Percentiles rank a stretch among this genome's conserved stretches.
These are phyloP conservation scores for Boletus vinaceobasis DNA, from an alignment of 768 basidiomycete genomes.

Conservation along the genomic window DNA sequence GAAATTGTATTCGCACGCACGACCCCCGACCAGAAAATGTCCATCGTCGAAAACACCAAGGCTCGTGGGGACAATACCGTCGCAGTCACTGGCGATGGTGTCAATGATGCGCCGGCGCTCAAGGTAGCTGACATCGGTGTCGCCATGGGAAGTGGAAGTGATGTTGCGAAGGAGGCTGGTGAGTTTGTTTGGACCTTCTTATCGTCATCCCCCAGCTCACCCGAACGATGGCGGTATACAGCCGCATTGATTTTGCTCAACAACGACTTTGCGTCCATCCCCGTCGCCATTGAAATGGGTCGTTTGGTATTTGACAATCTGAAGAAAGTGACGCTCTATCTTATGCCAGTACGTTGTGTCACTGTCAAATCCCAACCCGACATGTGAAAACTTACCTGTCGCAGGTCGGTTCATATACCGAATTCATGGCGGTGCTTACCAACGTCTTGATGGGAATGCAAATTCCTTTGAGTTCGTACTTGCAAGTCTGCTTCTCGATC, in stretches of 20 bases:
- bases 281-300: conserved; percentile 56
- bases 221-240: conserved; percentile 1
- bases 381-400: background rate
- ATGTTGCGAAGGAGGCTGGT: conserved; percentile 55
- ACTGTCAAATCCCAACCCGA: background rate
- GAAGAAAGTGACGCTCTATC: conserved; percentile 47
- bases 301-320: conserved; percentile 59
- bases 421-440: conserved; percentile 53
- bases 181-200: conserved; percentile 15
- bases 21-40: conserved; percentile 55
- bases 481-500: conserved; percentile 56
- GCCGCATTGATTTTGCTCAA: conserved; percentile 51
- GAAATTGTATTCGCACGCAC: conserved; percentile 53
- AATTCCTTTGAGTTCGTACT: conserved; percentile 50
- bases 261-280: conserved; percentile 58
- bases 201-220: background rate
- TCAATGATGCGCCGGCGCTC: conserved; percentile 50
- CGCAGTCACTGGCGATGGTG: conserved; percentile 56
- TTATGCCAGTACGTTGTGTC: conserved; percentile 38
- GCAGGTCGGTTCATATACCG: conserved; percentile 55
- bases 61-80: conserved; percentile 45
- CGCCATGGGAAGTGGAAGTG: conserved; percentile 47
- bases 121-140: conserved; percentile 56
- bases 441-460: conserved; percentile 61
- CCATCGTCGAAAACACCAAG: conserved; percentile 54